phyloP scores from a whole-genome alignment of 2,329 filamentous ascomycete species.

The Colletotrichum lini region DNA sequence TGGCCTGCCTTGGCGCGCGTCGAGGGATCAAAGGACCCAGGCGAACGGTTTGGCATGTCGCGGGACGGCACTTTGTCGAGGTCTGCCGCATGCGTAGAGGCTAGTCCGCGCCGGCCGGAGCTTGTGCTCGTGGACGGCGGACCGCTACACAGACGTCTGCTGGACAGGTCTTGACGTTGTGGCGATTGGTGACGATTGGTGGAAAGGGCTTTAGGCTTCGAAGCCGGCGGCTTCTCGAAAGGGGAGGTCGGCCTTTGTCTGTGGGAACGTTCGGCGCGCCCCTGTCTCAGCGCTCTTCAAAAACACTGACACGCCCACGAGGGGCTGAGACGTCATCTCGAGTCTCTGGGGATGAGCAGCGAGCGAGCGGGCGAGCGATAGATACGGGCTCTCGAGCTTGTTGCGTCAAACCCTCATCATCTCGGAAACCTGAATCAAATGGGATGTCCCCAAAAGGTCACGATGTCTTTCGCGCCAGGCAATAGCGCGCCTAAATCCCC shows the following conservation, averaged over 20 bases:
- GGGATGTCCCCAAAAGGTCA: no score
- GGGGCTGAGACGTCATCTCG: no score
- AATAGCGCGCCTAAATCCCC: no score
- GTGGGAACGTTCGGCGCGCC: background rate
- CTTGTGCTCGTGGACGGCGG: background rate
- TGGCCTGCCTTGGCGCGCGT: constrained; percentile 5
- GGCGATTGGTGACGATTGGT: background rate
- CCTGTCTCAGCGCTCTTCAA: background rate
- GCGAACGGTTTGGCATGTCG: constrained; percentile 6
- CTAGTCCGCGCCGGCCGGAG: background rate
- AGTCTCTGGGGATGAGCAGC: no score
- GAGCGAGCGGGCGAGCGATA: no score
- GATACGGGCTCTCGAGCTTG: no score
- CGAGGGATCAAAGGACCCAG: constrained; percentile 4
- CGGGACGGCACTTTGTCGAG: background rate
- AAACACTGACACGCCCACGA: background rate
- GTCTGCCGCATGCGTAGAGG: background rate
- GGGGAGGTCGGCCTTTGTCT: background rate
- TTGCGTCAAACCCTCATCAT: no score
- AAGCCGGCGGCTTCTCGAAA: background rate
- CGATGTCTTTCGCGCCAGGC: no score
- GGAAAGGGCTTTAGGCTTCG: background rate
- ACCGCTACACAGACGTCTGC: background rate
- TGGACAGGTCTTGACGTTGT: background rate
- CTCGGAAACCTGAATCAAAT: no score